phyloP scores from a whole-genome alignment of 2,329 filamentous ascomycete genomes.

The Hortaea werneckii region DNA sequence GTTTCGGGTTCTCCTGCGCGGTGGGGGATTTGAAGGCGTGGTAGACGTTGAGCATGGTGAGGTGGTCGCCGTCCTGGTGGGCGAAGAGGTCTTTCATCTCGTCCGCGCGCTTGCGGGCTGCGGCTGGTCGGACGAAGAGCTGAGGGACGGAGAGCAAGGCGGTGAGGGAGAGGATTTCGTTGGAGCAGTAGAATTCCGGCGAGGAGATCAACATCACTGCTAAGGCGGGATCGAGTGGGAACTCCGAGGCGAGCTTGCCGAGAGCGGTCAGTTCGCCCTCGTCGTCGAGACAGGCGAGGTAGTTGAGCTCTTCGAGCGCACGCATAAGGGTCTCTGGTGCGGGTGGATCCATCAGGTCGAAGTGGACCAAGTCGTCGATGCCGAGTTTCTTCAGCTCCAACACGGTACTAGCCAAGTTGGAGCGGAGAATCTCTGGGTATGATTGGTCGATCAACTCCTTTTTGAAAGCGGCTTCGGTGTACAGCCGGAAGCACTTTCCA shows the following conservation, averaged over 20 bases:
- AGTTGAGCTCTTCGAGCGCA: slow-evolving; percentile 93
- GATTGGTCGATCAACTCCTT: slow-evolving; percentile 97
- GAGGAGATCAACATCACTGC: slow-evolving; percentile 98
- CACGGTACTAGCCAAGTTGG: slow-evolving; percentile 89
- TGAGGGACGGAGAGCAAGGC: slow-evolving; percentile 89
- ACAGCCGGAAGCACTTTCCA: slow-evolving; percentile 95
- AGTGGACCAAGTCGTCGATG: slow-evolving; percentile 90
- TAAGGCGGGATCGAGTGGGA: slow-evolving; percentile 84
- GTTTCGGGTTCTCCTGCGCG: slow-evolving; percentile 62
- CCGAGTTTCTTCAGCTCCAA: slow-evolving; percentile 96
- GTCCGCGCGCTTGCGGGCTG: slow-evolving; percentile 79
- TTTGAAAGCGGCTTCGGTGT: slow-evolving; percentile 93
- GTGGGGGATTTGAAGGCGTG: slow-evolving; percentile 82
- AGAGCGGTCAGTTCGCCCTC: slow-evolving; percentile 85
- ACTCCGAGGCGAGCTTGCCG: slow-evolving; percentile 82
- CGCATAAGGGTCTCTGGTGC: slow-evolving; percentile 98
- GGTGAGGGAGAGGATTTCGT: slow-evolving; percentile 93
- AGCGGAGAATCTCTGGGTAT: slow-evolving; percentile 88
- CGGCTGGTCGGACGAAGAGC: slow-evolving; percentile 80
- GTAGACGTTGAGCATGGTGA: slow-evolving; percentile 94
- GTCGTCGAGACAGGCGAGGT: slow-evolving; percentile 89
- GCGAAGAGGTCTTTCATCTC: slow-evolving; percentile 95
- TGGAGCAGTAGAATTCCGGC: slow-evolving; percentile 96
- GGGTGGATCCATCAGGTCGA: slow-evolving; percentile 96
- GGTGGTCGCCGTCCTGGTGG: slow-evolving; percentile 86